phyloP scores from a whole-genome alignment of 2,329 filamentous ascomycete species.

The Boeremia exigua region DNA sequence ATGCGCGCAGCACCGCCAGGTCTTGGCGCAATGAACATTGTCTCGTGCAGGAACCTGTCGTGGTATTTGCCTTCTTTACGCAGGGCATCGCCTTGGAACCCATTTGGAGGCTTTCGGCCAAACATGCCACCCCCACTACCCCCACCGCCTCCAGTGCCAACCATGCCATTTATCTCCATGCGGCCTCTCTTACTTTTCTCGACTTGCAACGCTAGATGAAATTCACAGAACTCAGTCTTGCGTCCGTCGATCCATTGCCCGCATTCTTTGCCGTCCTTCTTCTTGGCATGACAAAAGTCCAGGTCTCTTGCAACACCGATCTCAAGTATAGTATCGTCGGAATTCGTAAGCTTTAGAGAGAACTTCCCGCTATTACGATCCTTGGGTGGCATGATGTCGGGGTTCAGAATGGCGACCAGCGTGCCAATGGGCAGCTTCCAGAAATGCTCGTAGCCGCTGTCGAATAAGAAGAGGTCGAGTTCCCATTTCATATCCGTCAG shows the following conservation, averaged over 20 bases:
- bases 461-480: conserved; percentile 90
- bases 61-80: conserved; percentile 53
- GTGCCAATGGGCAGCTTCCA: conserved; percentile 96
- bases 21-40: conserved; percentile 51
- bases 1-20: conserved; percentile 63
- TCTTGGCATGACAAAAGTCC: conserved; percentile 83
- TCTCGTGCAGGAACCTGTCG: conserved; percentile 64
- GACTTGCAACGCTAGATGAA: conserved; percentile 83
- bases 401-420: conserved; percentile 89
- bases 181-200: conserved; percentile 71
- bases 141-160: conserved; percentile 52
- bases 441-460: conserved; percentile 86
- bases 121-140: conserved; percentile 44
- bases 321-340: conserved; percentile 88
- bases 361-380: conserved; percentile 82
- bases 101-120: conserved; percentile 31
- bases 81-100: conserved; percentile 36
- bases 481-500: conserved; percentile 90
- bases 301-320: conserved; percentile 84
- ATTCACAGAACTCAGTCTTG: conserved; percentile 91
- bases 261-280: conserved; percentile 83
- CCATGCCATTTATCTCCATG: conserved; percentile 80
- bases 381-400: conserved; percentile 85
- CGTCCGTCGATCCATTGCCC: conserved; percentile 85
- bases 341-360: conserved; percentile 82